Evolutionary conservation across 768 basidiomycete genomes (phyloP).

Genomic region (Pleurotus ostreatus): DNA sequence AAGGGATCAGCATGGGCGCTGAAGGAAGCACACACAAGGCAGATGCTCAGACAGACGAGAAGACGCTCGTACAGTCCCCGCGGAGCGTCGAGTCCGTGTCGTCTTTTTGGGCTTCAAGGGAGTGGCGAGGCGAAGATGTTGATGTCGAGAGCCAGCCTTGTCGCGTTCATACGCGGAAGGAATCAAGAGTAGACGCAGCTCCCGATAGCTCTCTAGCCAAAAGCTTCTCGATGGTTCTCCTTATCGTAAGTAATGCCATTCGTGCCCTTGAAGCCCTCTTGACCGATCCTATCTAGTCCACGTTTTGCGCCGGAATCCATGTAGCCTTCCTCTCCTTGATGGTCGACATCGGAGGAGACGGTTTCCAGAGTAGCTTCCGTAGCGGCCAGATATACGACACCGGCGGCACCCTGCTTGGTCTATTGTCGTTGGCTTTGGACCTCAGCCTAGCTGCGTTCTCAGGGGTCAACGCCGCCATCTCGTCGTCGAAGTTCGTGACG

Average conservation of each 20-base stretch:
- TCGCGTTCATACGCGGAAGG: too few relatives aligned
- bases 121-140: too few relatives aligned
- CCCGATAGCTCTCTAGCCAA: neutral
- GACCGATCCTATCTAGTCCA: neutral
- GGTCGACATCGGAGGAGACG: neutral
- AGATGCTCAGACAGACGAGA: too few relatives aligned
- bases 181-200: neutral
- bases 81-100: too few relatives aligned
- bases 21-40: too few relatives aligned
- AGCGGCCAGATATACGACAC: neutral
- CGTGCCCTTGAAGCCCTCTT: neutral
- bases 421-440: neutral
- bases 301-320: conserved; percentile 14
- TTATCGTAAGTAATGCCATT: neutral
- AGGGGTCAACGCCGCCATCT: neutral
- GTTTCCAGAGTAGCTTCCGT: neutral
- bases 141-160: too few relatives aligned
- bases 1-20: too few relatives aligned
- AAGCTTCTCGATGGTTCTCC: conserved; percentile 1
- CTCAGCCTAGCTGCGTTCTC: neutral
- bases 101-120: too few relatives aligned
- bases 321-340: conserved; percentile 23
- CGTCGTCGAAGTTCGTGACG: neutral
- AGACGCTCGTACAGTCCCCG: too few relatives aligned
- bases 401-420: neutral